Base-by-base conservation (phyloP, 257 asterid genomes). In the Petunia secreta region DNA sequence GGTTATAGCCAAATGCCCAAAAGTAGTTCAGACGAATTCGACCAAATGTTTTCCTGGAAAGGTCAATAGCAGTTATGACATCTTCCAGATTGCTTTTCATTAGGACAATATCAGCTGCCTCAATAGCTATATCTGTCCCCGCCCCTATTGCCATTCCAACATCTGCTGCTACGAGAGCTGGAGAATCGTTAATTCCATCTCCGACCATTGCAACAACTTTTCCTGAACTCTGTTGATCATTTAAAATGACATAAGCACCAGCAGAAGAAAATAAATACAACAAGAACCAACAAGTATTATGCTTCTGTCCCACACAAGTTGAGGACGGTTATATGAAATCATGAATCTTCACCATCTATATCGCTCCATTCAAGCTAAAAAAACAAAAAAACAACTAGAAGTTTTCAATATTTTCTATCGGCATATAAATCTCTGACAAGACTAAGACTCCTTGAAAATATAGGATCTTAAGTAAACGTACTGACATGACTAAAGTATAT, bases 101-200 rank as follows among this genome's bases (percentile, higher is more conserved):
- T 40, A 85, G 81, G 64, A 85, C 88, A 16, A 82, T 80, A 77
- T 86, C 87, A 13, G 89, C 89, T 60, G 89, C 87, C 71, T 86
- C 86, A 43, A 83, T 66, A 34, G 88, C 88, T 11, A 85, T 85
- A 55, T 85, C 88, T 6, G 88, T 85, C 43, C 86, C 88, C 4
- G 83, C 89, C 2, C 89, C 87, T 7, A 86, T 83, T 4, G 89
- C 89, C 83, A 86, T 83, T 58, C 89, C 87, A 14, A 81, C 82
- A 1, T 86, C 87, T 0, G 89, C 89, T 13, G 89, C 89, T 46
- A 81, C 87, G 0, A 86, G 85, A 3, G 89, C 87, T 15, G 87
- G 89, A 0, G 89, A 79, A 63, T 86, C 89, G 40, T 86, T 86
- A 77, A 86, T 86, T 55, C 89, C 87, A 13, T 86, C 89, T 34